Evolutionary conservation across 139 green algal species (phyloP).

Genomic region (Mesotaenium endlicherianum): DNA sequence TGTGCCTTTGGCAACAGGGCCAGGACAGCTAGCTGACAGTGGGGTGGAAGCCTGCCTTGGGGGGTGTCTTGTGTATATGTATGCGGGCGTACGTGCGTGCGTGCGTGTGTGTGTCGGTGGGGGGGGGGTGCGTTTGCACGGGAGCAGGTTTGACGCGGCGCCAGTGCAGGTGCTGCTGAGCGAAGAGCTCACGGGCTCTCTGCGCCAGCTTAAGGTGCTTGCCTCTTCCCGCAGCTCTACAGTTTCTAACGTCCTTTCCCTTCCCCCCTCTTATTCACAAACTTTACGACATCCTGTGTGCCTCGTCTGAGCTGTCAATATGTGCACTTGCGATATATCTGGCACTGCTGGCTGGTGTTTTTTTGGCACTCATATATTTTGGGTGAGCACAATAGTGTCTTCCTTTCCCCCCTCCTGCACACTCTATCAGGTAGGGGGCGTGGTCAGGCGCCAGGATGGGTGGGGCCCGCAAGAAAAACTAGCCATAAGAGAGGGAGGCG

Average conservation of each 20-base stretch:
- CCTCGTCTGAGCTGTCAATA: too few relatives aligned
- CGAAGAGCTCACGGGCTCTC: conserved; percentile 69
- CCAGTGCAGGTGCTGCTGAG: conserved; percentile 71
- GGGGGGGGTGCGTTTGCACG: neutral
- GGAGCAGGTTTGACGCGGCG: conserved; percentile 58
- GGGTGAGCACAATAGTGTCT: too few relatives aligned
- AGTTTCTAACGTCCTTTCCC: neutral
- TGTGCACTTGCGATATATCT: too few relatives aligned
- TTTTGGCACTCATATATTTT: too few relatives aligned
- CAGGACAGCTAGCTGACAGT: too few relatives aligned
- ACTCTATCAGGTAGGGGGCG: neutral
- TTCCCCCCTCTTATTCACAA: neutral
- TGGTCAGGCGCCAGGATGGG: too few relatives aligned
- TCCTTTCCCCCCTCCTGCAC: neutral
- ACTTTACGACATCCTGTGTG: neutral
- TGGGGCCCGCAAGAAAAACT: too few relatives aligned
- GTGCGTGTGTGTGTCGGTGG: neutral
- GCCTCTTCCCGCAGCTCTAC: conserved; percentile 7
- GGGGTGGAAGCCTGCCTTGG: neutral
- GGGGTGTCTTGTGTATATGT: neutral
- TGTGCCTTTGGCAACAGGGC: too few relatives aligned
- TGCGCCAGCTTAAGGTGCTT: conserved; percentile 59
- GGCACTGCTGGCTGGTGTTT: neutral
- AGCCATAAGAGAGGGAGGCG: too few relatives aligned
- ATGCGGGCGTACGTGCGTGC: neutral